phyloP scores from a whole-genome alignment of 345 rosid species.

The Salix caprea region DNA sequence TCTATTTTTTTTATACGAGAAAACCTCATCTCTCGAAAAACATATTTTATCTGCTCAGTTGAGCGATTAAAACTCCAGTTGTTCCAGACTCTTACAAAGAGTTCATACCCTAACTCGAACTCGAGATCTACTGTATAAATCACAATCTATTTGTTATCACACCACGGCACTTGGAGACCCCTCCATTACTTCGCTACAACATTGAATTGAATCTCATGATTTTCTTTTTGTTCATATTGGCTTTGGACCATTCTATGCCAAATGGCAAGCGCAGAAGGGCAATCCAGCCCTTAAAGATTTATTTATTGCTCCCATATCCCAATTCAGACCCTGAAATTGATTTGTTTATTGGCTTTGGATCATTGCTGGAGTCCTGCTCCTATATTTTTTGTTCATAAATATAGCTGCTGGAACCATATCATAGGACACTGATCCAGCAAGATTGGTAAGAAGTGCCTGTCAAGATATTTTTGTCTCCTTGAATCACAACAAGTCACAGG shows the following conservation, averaged over 20 bases:
- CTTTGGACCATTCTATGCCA: neutral
- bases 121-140: too few relatives aligned
- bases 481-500: neutral
- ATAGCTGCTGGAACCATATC: neutral
- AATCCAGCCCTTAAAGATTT: neutral
- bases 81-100: rapidly evolving
- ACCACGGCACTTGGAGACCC: rapidly evolving
- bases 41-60: too few relatives aligned
- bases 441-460: neutral
- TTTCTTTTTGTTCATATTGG: too few relatives aligned
- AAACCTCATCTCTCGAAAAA: too few relatives aligned
- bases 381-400: too few relatives aligned
- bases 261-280: neutral
- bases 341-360: too few relatives aligned
- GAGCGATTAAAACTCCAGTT: too few relatives aligned
- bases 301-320: neutral
- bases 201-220: too few relatives aligned
- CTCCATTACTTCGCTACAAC: too few relatives aligned
- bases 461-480: neutral
- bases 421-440: neutral
- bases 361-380: too few relatives aligned
- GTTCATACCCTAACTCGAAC: rapidly evolving
- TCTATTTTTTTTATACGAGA: too few relatives aligned
- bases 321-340: neutral
- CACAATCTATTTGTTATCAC: too few relatives aligned